Percentiles rank a stretch among this genome's conserved stretches.
phyloP scores from a whole-genome alignment of 352 stramenopile genomes.

The Phytophthora citrophthora region DNA sequence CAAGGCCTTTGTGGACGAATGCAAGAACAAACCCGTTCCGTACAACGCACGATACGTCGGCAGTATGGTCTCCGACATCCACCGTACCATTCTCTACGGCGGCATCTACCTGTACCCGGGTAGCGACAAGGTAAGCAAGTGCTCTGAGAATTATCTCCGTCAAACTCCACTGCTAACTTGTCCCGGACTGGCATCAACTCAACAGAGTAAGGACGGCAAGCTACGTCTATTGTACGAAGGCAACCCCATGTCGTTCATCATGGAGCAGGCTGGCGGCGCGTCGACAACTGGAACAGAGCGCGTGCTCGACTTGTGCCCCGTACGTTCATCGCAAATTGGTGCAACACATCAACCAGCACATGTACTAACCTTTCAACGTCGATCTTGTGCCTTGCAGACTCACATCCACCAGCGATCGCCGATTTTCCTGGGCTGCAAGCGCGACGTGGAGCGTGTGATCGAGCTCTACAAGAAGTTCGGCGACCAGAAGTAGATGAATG shows the following conservation, averaged over 20 bases:
- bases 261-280: slow-evolving; percentile 96
- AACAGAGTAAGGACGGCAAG: slow-evolving; percentile 88
- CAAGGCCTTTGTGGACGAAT: slow-evolving; percentile 83
- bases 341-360: slow-evolving; percentile 8
- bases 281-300: slow-evolving; percentile 94
- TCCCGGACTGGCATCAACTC: not conserved
- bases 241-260: slow-evolving; percentile 99
- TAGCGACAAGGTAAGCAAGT: slow-evolving; percentile 86
- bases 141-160: not conserved
- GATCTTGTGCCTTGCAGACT: slow-evolving; percentile 44
- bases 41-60: slow-evolving; percentile 97
- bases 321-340: slow-evolving; percentile 36
- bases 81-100: slow-evolving; percentile 98
- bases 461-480: slow-evolving; percentile 71
- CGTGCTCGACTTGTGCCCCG: slow-evolving; percentile 94
- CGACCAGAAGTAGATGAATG: slow-evolving; percentile 13
- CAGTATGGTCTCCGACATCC: slow-evolving; percentile 98
- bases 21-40: slow-evolving; percentile 73
- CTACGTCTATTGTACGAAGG: slow-evolving; percentile 98
- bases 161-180: slow-evolving; percentile 21
- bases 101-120: slow-evolving; percentile 98
- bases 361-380: slow-evolving; percentile 10
- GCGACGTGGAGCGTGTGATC: slow-evolving; percentile 81
- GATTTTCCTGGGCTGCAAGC: slow-evolving; percentile 96
- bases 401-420: slow-evolving; percentile 97